A percentile compares a stretch with the other conserved stretches of the same genome.
Conservation (phyloP, 805 yeast species). For the Saturnispora ahearnii region DNA sequence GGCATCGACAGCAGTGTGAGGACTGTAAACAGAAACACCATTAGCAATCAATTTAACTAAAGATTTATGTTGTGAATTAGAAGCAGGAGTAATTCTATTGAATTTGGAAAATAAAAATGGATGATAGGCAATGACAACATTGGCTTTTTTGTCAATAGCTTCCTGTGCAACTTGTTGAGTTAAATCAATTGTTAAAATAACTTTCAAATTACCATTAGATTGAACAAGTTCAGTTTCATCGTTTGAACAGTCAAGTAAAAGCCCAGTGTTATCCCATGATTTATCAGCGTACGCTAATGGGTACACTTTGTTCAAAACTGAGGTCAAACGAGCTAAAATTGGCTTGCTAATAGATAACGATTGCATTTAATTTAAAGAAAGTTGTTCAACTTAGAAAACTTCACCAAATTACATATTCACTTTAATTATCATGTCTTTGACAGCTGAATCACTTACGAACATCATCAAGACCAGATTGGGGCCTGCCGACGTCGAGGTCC, state of each 20-base stretch:
- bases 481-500: slow-evolving; percentile 61
- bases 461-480: slow-evolving; percentile 47
- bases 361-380: background rate
- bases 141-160: slow-evolving; percentile 50
- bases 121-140: slow-evolving; percentile 75
- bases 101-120: slow-evolving; percentile 91
- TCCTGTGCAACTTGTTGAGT: slow-evolving; percentile 80
- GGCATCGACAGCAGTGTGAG: slow-evolving; percentile 95
- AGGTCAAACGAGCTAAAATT: background rate
- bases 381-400: background rate
- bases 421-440: slow-evolving; percentile 2
- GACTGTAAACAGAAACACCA: slow-evolving; percentile 84
- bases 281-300: slow-evolving; percentile 77
- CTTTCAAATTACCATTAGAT: slow-evolving; percentile 19
- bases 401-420: background rate
- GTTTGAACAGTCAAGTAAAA: slow-evolving; percentile 61
- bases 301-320: slow-evolving; percentile 43
- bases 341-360: background rate
- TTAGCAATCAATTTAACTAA: slow-evolving; percentile 61
- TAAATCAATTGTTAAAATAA: slow-evolving; percentile 73
- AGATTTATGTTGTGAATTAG: slow-evolving; percentile 58
- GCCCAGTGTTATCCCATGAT: slow-evolving; percentile 94
- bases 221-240: slow-evolving; percentile 5
- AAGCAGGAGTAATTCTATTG: slow-evolving; percentile 49
- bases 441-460: slow-evolving; percentile 33